These are phyloP conservation scores for Pinus taeda DNA, from an alignment of 75 land plant genomes.

Conservation along the genomic window DNA sequence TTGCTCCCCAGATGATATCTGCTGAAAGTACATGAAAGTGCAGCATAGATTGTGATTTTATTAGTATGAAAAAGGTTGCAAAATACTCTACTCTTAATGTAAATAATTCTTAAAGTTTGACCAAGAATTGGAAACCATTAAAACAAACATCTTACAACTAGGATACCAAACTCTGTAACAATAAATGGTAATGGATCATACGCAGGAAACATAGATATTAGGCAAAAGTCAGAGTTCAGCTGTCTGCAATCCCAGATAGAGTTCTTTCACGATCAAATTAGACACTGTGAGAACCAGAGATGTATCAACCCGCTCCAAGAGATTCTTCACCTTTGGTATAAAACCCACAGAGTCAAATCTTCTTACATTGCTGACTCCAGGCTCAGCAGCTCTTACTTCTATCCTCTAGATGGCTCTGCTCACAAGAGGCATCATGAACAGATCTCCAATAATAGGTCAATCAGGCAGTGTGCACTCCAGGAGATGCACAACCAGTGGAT, in stretches of 20 bases:
- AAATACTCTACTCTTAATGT: not conserved
- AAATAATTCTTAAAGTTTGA: not conserved
- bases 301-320: no score
- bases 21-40: conserved; percentile 1
- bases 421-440: no score
- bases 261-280: not conserved
- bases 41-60: not conserved
- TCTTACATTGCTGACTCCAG: no score
- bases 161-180: not conserved
- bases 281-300: not conserved
- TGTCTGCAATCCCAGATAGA: not conserved
- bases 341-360: no score
- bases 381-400: no score
- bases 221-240: not conserved
- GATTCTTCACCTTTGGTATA: no score
- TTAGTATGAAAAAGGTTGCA: not conserved
- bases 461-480: no score
- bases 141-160: not conserved
- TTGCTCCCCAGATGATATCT: conserved; percentile 8
- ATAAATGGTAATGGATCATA: not conserved
- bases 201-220: not conserved
- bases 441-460: no score
- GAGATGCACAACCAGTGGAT: no score
- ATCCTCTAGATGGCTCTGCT: no score
- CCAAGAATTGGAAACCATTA: not conserved